A percentile compares a stretch with the other conserved stretches of the same genome.
Evolutionary conservation across 2,329 filamentous ascomycete genomes (phyloP).

Genomic region (Talaromyces sp.): DNA sequence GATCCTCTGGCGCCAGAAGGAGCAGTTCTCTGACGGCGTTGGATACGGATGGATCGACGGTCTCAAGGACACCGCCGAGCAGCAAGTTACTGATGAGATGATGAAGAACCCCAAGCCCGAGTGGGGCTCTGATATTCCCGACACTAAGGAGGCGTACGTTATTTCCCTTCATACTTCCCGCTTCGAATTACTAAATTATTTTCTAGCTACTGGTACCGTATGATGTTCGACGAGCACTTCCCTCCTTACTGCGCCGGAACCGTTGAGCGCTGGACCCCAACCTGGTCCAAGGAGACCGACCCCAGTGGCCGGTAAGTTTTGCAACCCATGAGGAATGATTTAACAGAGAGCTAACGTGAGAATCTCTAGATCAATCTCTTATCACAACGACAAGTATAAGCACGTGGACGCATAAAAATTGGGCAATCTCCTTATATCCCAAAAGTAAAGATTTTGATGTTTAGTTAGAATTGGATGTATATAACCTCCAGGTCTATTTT

Average conservation of each 20-base stretch:
- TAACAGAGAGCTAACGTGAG: conserved; percentile 17
- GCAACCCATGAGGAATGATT: neutral
- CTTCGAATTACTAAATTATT: conserved; percentile 17
- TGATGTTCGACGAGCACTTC: conserved; percentile 99
- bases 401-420: conserved; percentile 40
- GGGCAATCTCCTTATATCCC: conserved; percentile 27
- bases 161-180: too few relatives aligned
- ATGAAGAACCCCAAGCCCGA: conserved; percentile 97
- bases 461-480: conserved; percentile 13
- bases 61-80: conserved; percentile 90
- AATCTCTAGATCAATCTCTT: conserved; percentile 68
- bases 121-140: conserved; percentile 90
- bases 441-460: conserved; percentile 15
- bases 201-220: conserved; percentile 87
- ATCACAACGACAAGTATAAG: conserved; percentile 74
- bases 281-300: conserved; percentile 95
- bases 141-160: conserved; percentile 90
- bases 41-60: conserved; percentile 99
- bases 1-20: conserved; percentile 98
- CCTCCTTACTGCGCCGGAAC: conserved; percentile 87
- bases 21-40: conserved; percentile 98
- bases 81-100: conserved; percentile 92
- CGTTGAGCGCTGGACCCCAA: conserved; percentile 95
- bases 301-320: conserved; percentile 78
- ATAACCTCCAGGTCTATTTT: neutral